Evolutionary conservation across 805 yeast species (phyloP).

Genomic region (Jamesozyma piceae): DNA sequence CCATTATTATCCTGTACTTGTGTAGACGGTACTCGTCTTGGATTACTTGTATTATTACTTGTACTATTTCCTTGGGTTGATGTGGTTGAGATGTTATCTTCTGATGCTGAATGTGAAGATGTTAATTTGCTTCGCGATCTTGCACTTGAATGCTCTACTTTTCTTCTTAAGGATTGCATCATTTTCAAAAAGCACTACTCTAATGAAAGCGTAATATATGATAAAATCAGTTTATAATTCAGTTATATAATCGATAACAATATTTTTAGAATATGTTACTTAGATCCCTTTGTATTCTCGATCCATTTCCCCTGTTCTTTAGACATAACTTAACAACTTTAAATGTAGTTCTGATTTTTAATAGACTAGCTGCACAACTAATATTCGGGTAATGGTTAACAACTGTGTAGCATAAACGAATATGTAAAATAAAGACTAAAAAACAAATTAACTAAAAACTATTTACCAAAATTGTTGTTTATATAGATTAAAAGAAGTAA

Average conservation of each 20-base stretch:
- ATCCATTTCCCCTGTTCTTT: background rate
- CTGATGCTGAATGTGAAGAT: constrained; percentile 16
- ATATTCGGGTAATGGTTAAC: too few relatives aligned
- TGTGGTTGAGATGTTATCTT: constrained; percentile 18
- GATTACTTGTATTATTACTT: constrained; percentile 9
- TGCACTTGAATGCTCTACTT: constrained; percentile 18
- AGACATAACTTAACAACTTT: too few relatives aligned
- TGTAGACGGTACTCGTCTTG: constrained; percentile 10
- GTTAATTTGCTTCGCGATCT: constrained; percentile 16
- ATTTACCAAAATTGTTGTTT: too few relatives aligned
- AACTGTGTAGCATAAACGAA: too few relatives aligned
- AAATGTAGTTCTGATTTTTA: too few relatives aligned
- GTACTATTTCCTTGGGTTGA: constrained; percentile 11
- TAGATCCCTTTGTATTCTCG: background rate
- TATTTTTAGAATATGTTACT: background rate
- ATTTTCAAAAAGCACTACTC: background rate
- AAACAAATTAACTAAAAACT: too few relatives aligned
- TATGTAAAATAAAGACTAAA: too few relatives aligned
- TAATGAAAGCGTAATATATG: background rate
- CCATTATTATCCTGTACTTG: constrained; percentile 13
- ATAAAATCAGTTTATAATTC: background rate
- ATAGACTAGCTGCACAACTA: too few relatives aligned
- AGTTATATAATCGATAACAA: background rate
- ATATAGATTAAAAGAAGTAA: too few relatives aligned
- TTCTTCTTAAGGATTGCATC: constrained; percentile 22